Evolutionary conservation across 768 basidiomycete genomes (phyloP).

Genomic region (Pisolithus tinctorius): DNA sequence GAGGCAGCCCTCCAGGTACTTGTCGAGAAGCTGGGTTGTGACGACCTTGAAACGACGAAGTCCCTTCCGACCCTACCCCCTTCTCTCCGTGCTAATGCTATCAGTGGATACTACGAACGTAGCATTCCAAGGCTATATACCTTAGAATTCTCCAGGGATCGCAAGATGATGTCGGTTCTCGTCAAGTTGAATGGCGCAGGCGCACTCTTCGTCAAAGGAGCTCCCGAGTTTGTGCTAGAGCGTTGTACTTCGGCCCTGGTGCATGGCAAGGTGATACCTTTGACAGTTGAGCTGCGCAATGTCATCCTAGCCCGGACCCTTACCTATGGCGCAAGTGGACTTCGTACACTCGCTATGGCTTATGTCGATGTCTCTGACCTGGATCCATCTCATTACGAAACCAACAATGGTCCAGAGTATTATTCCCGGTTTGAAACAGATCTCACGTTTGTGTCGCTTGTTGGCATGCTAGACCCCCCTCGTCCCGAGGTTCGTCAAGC

Average conservation of each 20-base stretch:
- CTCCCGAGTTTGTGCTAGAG: constrained; percentile 92
- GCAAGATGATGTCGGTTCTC: constrained; percentile 99
- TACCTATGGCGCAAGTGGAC: constrained; percentile 71
- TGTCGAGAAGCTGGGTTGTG: constrained; percentile 86
- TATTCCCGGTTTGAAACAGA: constrained; percentile 89
- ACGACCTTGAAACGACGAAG: constrained; percentile 49
- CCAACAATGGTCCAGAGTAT: constrained; percentile 61
- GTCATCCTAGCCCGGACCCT: constrained; percentile 59
- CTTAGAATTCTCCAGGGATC: constrained; percentile 96
- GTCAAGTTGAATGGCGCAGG: constrained; percentile 62
- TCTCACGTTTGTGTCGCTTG: constrained; percentile 90
- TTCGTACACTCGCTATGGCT: constrained; percentile 89
- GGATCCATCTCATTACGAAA: constrained; percentile 75
- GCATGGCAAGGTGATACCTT: constrained; percentile 53
- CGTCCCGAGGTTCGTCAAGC: constrained; percentile 87
- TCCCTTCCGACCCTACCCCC: constrained; percentile 52
- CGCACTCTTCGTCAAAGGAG: constrained; percentile 91
- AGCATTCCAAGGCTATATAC: constrained; percentile 78
- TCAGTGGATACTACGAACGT: constrained; percentile 79
- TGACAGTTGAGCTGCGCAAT: constrained; percentile 56
- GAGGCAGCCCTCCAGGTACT: constrained; percentile 95
- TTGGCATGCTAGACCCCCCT: constrained; percentile 97
- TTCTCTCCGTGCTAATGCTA: constrained; percentile 64
- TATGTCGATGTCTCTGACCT: constrained; percentile 74
- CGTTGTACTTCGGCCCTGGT: constrained; percentile 73